A percentile compares a stretch with the other conserved stretches of the same genome.
Conservation (phyloP, 495 filamentous ascomycete species). For the Annulohypoxylon stygium region DNA sequence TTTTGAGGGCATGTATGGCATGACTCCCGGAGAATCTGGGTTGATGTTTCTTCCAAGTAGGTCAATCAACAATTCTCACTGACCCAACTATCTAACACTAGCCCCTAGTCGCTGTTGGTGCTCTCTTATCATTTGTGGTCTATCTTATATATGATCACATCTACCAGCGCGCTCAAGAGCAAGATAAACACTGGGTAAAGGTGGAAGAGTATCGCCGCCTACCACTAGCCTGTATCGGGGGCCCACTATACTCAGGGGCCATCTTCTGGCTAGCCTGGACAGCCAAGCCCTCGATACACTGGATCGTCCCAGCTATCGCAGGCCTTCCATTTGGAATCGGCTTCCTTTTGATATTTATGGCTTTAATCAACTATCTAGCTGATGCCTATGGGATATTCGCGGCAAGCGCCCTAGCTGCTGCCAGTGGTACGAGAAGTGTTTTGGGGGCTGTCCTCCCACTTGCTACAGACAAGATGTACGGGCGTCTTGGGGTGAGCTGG, state of each 20-base stretch:
- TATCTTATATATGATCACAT: background rate
- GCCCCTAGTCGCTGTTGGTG: constrained; percentile 36
- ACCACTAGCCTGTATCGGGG: constrained; percentile 72
- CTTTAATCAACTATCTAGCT: constrained; percentile 75
- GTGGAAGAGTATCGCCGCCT: constrained; percentile 72
- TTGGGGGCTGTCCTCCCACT: constrained; percentile 69
- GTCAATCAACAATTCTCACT: background rate
- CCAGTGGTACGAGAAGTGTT: constrained; percentile 66
- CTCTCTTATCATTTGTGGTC: constrained; percentile 10
- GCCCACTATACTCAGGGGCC: constrained; percentile 67
- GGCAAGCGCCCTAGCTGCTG: constrained; percentile 73
- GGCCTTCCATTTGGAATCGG: constrained; percentile 74
- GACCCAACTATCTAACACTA: background rate
- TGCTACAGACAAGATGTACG: constrained; percentile 12
- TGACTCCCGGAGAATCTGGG: constrained; percentile 52
- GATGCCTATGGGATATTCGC: constrained; percentile 79
- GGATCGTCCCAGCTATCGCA: constrained; percentile 70
- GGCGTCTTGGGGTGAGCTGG: constrained; percentile 13
- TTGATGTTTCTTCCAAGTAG: constrained; percentile 53
- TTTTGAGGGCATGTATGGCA: constrained; percentile 61
- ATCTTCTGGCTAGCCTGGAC: constrained; percentile 81
- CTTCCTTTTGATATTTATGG: constrained; percentile 74
- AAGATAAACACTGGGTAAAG: constrained; percentile 58
- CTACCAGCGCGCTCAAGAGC: background rate
- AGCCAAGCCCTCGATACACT: constrained; percentile 66